phyloP scores from a whole-genome alignment of 1,139 yeast species.

The Tardiomyces depauwii region DNA sequence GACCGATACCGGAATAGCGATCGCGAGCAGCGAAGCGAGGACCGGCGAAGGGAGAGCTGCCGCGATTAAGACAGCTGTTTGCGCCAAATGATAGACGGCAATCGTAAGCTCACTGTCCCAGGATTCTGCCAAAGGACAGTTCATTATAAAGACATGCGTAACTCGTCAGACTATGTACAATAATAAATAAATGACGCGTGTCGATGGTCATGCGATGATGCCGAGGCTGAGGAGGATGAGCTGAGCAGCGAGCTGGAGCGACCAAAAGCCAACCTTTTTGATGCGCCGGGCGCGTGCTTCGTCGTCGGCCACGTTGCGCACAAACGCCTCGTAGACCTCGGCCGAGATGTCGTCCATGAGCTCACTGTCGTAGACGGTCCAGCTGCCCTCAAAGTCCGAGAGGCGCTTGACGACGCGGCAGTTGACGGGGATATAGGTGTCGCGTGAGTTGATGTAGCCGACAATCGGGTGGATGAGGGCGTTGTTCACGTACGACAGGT shows the following conservation, averaged over 20 bases:
- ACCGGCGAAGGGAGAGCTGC: no score
- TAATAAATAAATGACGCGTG: neutral
- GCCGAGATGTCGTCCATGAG: constrained; percentile 86
- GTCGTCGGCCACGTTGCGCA: constrained; percentile 78
- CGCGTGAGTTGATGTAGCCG: constrained; percentile 82
- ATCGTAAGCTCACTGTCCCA: no score
- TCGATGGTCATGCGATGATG: constrained; percentile 12
- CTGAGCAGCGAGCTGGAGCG: constrained; percentile 74
- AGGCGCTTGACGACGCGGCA: constrained; percentile 75
- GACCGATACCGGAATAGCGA: no score
- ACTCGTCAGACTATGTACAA: neutral
- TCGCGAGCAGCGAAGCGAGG: no score
- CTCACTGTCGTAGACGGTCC: constrained; percentile 90
- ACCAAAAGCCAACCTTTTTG: constrained; percentile 88
- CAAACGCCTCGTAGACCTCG: constrained; percentile 87
- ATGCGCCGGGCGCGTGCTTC: constrained; percentile 61
- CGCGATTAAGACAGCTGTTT: no score
- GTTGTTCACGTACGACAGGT: constrained; percentile 76
- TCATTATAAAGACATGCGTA: neutral
- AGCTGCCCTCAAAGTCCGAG: constrained; percentile 82
- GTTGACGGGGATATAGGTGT: constrained; percentile 79
- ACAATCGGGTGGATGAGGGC: constrained; percentile 92
- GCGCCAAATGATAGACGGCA: no score
- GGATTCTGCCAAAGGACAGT: no score
- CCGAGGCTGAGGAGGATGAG: constrained; percentile 74